Base-by-base conservation (phyloP, 257 asterid genomes). In the Solanum okadae region DNA sequence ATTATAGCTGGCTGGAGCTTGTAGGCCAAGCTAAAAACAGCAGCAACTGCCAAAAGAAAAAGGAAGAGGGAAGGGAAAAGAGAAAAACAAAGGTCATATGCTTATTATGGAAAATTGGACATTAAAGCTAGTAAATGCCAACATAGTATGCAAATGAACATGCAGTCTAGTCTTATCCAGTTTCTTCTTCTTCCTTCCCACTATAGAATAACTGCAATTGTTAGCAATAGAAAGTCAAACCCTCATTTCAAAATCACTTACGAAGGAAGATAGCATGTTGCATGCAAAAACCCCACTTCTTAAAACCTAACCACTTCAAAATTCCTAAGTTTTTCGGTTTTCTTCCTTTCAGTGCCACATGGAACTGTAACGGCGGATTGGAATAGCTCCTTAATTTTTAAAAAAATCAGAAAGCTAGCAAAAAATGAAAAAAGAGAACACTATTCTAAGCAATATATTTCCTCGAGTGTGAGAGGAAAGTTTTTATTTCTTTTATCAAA, bases 1-100 rank as follows among this genome's bases (percentile, higher is more conserved):
- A 97, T 96, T 88, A 97, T 96, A 44, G 99, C 98, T 37, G 99
- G 99, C 95, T 97, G 98, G 88, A 95, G 96, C 91, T 97, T 96
- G 93, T 95, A 68, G 3, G 99, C 99, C 94, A 97, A 90, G 90
- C 94, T 94, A 93, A 97, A 97, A 33, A 97, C 96, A 93, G 99
- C 99, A 89, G 99, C 90, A 91, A 97, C 99, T 96, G 94, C 92
- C 91, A 76, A 90, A 73, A 75, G 49, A 71, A n/a, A 40, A 46
- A 10, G 46, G 65, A 18, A 29, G 11, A 10, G 40, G 40, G 34
- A 29, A 27, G 38, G n/a, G 20, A 44, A 44, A 15, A 9, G 40
- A 44, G 67, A 44, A 42, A 78, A 16, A 27, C 42, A 81, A 81
- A 46, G 86, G 67, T 46, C 70, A 46, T 81, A 49, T 27, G 10